These are phyloP conservation scores for Westerdykella ornata DNA, from an alignment of 2,329 filamentous ascomycete species.

Conservation along the genomic window DNA sequence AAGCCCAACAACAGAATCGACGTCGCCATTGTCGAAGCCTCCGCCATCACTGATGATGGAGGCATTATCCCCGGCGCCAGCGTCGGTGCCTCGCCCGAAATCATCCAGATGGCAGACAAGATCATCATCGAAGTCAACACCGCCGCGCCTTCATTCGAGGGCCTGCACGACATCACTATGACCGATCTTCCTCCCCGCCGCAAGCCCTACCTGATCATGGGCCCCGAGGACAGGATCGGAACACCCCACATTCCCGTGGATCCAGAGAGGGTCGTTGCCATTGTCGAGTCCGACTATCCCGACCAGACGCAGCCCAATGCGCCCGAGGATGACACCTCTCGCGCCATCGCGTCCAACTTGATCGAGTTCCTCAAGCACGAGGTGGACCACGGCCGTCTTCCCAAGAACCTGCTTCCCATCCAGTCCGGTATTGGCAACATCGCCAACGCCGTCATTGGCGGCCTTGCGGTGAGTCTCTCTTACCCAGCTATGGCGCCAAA, in stretches of 20 bases:
- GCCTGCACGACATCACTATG: constrained; percentile 85
- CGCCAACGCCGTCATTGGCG: constrained; percentile 83
- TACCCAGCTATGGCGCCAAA: not conserved
- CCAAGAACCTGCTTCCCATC: constrained; percentile 67
- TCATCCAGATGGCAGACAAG: constrained; percentile 88
- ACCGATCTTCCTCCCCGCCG: constrained; percentile 73
- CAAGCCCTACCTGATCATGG: constrained; percentile 81
- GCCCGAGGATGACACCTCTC: constrained; percentile 65
- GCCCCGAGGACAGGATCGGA: constrained; percentile 79
- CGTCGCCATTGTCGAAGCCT: constrained; percentile 78
- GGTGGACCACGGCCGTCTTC: constrained; percentile 69
- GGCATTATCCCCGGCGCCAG: constrained; percentile 83
- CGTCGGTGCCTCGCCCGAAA: constrained; percentile 76
- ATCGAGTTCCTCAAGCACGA: constrained; percentile 86
- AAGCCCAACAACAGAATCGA: constrained; percentile 68
- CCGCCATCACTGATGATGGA: constrained; percentile 79
- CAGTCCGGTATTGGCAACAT: constrained; percentile 92
- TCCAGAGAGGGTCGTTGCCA: constrained; percentile 73
- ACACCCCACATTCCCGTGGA: constrained; percentile 76
- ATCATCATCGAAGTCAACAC: constrained; percentile 93
- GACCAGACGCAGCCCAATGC: constrained; percentile 70
- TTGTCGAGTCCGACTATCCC: constrained; percentile 78
- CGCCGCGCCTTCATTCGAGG: constrained; percentile 73
- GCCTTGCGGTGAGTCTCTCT: constrained; percentile 50
- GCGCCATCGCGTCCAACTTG: constrained; percentile 67